Conservation (phyloP, 164 flowering plant species). For the Umbellularia californica region DNA sequence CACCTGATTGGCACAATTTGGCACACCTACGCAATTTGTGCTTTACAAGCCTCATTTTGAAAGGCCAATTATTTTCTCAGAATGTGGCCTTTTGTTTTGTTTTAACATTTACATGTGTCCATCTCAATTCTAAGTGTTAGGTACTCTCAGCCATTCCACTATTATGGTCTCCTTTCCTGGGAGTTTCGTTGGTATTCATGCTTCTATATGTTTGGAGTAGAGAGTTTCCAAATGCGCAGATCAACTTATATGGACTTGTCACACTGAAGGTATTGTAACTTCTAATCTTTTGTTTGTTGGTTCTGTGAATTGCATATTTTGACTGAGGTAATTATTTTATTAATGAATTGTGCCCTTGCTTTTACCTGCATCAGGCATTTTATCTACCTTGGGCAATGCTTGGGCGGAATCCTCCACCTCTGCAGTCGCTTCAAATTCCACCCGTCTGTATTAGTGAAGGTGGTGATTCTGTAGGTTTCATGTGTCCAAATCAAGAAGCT, state of each 20-base stretch:
- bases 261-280: conserved; percentile 40
- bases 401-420: too few species aligned
- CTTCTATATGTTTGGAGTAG: conserved; percentile 58
- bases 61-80: neutral
- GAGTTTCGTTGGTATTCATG: conserved; percentile 54
- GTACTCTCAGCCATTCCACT: conserved; percentile 31
- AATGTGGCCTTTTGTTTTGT: neutral
- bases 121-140: neutral
- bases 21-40: too few species aligned
- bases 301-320: neutral
- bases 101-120: neutral
- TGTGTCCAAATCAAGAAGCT: too few species aligned
- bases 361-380: conserved; percentile 59
- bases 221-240: conserved; percentile 51
- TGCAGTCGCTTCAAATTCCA: too few species aligned
- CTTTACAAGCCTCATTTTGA: neutral
- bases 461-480: too few species aligned
- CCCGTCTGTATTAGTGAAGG: too few species aligned
- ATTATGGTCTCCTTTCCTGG: conserved; percentile 37
- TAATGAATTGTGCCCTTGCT: neutral
- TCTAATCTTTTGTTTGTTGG: neutral
- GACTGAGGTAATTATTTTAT: neutral
- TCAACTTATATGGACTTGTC: conserved; percentile 47
- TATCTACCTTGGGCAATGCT: conserved; percentile 99
- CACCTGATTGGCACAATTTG: too few species aligned